These are phyloP conservation scores for Ehretia macrophylla DNA, from an alignment of 257 asterid species.

Conservation along the genomic window DNA sequence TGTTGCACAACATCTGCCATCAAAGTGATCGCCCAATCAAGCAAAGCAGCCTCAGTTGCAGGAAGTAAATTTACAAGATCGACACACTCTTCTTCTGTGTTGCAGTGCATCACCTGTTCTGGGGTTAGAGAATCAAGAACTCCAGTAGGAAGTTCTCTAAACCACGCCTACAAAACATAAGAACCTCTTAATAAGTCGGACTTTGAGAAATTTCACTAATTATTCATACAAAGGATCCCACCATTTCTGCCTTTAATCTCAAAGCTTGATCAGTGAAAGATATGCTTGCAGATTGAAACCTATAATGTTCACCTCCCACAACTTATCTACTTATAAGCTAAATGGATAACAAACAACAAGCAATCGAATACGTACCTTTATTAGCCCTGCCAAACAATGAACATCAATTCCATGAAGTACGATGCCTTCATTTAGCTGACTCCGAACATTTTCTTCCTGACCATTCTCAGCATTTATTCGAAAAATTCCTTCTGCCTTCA, in stretches of 20 bases:
- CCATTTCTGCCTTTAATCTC: too few relatives aligned
- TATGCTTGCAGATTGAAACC: too few relatives aligned
- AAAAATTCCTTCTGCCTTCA: slow-evolving; percentile 87
- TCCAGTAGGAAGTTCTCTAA: slow-evolving; percentile 80
- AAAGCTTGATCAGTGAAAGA: too few relatives aligned
- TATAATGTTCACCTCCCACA: too few relatives aligned
- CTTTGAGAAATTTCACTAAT: neutral
- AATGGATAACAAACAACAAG: neutral
- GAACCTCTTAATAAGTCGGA: neutral
- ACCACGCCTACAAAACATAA: slow-evolving; percentile 63
- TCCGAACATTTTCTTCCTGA: slow-evolving; percentile 57
- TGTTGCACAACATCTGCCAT: slow-evolving; percentile 74
- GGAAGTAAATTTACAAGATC: slow-evolving; percentile 56
- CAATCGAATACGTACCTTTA: slow-evolving; percentile 45
- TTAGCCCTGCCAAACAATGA: slow-evolving; percentile 85
- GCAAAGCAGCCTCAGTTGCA: slow-evolving; percentile 55
- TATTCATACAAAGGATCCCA: too few relatives aligned
- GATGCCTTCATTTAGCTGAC: slow-evolving; percentile 59
- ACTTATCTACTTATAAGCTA: too few relatives aligned
- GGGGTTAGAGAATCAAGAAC: slow-evolving; percentile 70
- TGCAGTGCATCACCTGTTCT: slow-evolving; percentile 82
- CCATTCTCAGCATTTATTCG: slow-evolving; percentile 74
- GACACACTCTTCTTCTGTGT: slow-evolving; percentile 72
- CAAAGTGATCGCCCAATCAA: slow-evolving; percentile 77
- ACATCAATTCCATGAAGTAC: slow-evolving; percentile 73